Percentiles rank a stretch among this genome's conserved stretches.
Evolutionary conservation across 345 rosid species (phyloP).

Genomic region (Combretum micranthum): DNA sequence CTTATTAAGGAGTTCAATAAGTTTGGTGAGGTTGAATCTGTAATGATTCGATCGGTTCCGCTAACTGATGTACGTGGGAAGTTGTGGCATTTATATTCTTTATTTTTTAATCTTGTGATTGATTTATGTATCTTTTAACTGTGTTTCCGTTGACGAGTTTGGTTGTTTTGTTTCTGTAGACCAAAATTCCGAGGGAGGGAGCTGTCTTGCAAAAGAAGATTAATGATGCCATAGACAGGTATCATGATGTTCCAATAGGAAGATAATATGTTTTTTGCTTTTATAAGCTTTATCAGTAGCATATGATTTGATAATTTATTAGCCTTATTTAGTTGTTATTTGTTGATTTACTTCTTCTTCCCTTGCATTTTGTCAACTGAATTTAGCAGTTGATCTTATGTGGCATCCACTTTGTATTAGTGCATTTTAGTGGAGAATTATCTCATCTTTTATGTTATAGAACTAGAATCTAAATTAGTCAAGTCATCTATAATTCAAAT

Average conservation of each 20-base stretch:
- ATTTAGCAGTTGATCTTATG: too few relatives aligned
- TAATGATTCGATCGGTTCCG: conserved; percentile 88
- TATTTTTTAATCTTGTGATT: neutral
- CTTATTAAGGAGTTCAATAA: conserved; percentile 63
- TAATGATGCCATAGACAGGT: conserved; percentile 82
- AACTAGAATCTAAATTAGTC: too few relatives aligned
- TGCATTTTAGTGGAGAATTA: neutral
- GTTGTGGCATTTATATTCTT: neutral
- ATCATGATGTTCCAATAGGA: neutral
- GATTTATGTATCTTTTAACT: conserved; percentile 8
- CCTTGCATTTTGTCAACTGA: too few relatives aligned
- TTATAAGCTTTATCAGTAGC: too few relatives aligned
- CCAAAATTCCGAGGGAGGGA: conserved; percentile 80
- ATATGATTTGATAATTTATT: neutral
- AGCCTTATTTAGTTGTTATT: too few relatives aligned
- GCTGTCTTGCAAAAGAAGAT: conserved; percentile 65
- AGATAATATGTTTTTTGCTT: neutral
- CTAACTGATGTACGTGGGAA: conserved; percentile 60
- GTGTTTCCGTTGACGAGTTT: conserved; percentile 8
- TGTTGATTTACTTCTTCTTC: too few relatives aligned
- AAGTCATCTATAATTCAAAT: too few relatives aligned
- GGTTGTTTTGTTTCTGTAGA: conserved; percentile 34
- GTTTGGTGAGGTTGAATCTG: conserved; percentile 84
- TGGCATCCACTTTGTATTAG: neutral
- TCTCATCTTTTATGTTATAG: neutral